Evolutionary conservation across 495 filamentous ascomycete genomes (phyloP).

Genomic region (Wilcoxina mikolae): DNA sequence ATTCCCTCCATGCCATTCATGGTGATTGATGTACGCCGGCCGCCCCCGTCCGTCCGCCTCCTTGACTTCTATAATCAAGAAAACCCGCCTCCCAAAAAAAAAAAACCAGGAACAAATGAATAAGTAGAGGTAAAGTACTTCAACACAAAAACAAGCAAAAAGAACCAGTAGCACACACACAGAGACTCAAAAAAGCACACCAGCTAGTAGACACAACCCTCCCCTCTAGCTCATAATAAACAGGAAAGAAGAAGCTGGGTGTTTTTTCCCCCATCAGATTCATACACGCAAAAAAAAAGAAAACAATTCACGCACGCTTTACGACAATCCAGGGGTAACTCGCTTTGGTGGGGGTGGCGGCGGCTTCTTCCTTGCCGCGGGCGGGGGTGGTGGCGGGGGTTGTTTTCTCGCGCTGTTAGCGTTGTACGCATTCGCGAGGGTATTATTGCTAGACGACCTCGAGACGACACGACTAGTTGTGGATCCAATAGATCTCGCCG

Average conservation of each 20-base stretch:
- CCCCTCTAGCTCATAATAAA: too few relatives aligned
- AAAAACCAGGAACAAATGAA: background rate
- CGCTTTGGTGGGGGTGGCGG: conserved; percentile 28
- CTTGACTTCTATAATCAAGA: too few relatives aligned
- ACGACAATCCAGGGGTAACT: conserved; percentile 6
- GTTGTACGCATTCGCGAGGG: conserved; percentile 3
- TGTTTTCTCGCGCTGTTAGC: conserved; percentile 16
- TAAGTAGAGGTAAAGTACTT: background rate
- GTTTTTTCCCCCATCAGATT: background rate
- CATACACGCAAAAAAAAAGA: background rate
- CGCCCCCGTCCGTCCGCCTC: too few relatives aligned
- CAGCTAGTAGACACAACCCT: too few relatives aligned
- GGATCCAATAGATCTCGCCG: conserved; percentile 10
- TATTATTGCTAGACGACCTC: conserved; percentile 10
- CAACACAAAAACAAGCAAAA: background rate
- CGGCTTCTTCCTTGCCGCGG: conserved; percentile 22
- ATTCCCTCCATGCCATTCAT: too few relatives aligned
- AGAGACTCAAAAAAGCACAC: too few relatives aligned
- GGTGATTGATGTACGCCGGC: too few relatives aligned
- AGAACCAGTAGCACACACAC: background rate
- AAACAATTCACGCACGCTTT: too few relatives aligned
- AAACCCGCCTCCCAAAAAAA: too few relatives aligned
- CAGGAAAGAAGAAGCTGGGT: too few relatives aligned
- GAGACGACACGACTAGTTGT: conserved; percentile 8
- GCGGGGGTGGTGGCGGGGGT: conserved; percentile 23